Base-by-base conservation (phyloP, 352 stramenopile genomes). In the Globisporangium splendens region DNA sequence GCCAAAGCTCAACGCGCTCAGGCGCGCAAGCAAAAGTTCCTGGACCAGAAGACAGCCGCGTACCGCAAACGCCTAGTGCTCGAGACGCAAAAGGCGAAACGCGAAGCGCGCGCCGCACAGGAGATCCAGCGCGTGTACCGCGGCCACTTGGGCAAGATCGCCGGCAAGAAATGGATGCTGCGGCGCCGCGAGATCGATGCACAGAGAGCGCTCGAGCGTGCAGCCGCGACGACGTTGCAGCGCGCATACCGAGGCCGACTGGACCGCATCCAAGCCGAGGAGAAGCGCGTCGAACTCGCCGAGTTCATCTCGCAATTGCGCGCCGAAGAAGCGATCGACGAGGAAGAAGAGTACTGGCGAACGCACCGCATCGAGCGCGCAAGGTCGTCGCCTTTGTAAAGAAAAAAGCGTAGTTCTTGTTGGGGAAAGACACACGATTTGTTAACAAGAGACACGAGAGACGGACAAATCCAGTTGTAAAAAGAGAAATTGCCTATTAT, bases 271-370 rank as follows among this genome's bases (percentile, higher is more conserved):
- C 69, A 73, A n/a, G 89, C 93, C 8, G 85, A 92, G 49, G 83
- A 95, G 28, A 61, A 79, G 22, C 77, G 93, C 39, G 77, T 89
- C n/a, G 91, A 98, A 57, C 83, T 98, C 57, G 91, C 89, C 20
- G 86, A 98, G 68, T 98, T 98, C 62, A 96, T 98, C 51, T 88
- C 89, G 22, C 77, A 94, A 39, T 82, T 98, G 44, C 83, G 93
- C 22, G 81, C 86, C 11, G 86, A 97, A 50, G 93, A 98, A 59
- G 88, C 89, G 18, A 86, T 91, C 39, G 82, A 89, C 12, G 93
- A 98, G 53, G 91, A 98, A 55, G 70, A 88, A 39, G 81, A 84
- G 55, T 89, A 89, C 68, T 91, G 81, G 81, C 61, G 68, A 6
- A 70, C 55, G 15, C 81, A 89, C 50, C 73, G 63, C 46, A 57